Base-by-base conservation (phyloP, 2,329 filamentous ascomycete species). In the Calonectria hawksworthii region DNA sequence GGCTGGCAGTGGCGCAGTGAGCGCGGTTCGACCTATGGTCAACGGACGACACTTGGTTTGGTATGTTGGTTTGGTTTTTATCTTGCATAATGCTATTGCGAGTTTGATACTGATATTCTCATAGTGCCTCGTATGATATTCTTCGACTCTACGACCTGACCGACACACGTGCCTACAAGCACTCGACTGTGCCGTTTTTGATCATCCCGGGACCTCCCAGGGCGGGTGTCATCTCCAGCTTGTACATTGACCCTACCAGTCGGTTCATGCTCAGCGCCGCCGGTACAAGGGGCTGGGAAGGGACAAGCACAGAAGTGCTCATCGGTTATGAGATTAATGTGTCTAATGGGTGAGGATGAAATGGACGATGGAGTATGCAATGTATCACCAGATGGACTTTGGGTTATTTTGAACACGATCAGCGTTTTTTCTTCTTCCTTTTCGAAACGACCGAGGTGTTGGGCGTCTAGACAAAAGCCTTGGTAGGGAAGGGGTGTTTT, bases 271-370 rank as follows among this genome's bases (percentile, higher is more conserved):
- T 99, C 41, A 96, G 95, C 2, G 95, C 95, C 0, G 96, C 95
- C 6, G 97, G 97, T 0, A 99, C 97, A 76, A 88, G 97, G 76
- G 97, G 97, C 0, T 99, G 97, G 97, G 97, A 99, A 84, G 97
- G 97, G 1, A 93, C 91, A 26, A 93, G 91, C 44, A 99, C 97
- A 0, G 97, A 99, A 86, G 95, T 97, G 0, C 84, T 99, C 74
- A 92, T 99, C 70, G 97, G 97, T 21, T 99, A 99, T 85, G 97
- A 99, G 86, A 98, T 99, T 70, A 83, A 82, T 14, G 85, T 85
- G 28, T 79, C 79, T 8, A 71, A 61, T 51, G 77, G 68, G 13
- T 80, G 69, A 73, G 21, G 11, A 23, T 7, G 26, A 26, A 13
- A 41, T 7, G 34, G n/a, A 32, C 23, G 21, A 38, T 36, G 30